Conservation (phyloP, 192 early-diverging fungal genomes). For the Entomortierella parvispora region DNA sequence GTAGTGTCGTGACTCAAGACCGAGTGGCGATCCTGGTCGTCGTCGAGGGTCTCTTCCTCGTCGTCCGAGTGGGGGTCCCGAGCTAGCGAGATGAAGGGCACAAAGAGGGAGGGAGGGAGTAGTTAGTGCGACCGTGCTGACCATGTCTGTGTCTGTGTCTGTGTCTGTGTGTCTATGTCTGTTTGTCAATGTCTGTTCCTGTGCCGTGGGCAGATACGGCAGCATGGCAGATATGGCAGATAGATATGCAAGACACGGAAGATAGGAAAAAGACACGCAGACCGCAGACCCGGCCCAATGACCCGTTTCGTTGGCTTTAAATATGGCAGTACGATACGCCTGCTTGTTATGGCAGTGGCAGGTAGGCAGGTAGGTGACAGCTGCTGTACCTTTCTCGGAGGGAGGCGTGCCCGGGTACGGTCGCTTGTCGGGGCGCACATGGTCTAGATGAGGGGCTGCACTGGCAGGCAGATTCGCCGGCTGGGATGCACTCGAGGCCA, state of each 20-base stretch:
- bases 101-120: background rate
- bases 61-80: constrained; percentile 15
- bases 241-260: background rate
- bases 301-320: too few species aligned
- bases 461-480: constrained; percentile 1
- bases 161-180: background rate
- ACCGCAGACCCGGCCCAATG: too few species aligned
- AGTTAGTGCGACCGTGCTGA: background rate
- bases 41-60: constrained; percentile 13
- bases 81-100: background rate
- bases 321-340: too few species aligned
- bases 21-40: constrained; percentile 32
- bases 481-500: constrained; percentile 18
- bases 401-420: constrained; percentile 28
- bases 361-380: background rate
- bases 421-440: constrained; percentile 31
- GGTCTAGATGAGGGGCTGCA: background rate
- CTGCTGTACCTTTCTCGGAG: constrained; percentile 26
- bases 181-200: too few species aligned
- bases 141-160: background rate
- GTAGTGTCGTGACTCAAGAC: constrained; percentile 9
- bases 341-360: background rate
- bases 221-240: background rate
- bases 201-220: background rate
- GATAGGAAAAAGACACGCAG: too few species aligned